Percentiles rank a stretch among this genome's conserved stretches.
phyloP scores from a whole-genome alignment of 225 moss, liverwort and hornwort genomes.

The Pseudisothecium myosuroides region DNA sequence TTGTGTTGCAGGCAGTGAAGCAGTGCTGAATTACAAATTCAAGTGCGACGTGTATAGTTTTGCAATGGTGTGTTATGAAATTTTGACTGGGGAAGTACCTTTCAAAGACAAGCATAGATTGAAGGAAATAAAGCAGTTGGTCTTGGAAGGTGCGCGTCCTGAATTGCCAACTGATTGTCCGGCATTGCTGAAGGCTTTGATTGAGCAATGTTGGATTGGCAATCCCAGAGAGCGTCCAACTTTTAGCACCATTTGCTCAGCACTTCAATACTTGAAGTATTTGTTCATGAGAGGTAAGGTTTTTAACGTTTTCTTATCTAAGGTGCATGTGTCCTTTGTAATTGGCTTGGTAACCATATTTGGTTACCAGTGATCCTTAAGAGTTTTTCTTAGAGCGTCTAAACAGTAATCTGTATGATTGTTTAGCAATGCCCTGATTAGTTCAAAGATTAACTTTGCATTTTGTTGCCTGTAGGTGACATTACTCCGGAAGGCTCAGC shows the following conservation, averaged over 20 bases:
- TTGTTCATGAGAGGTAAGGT: background rate
- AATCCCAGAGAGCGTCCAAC: background rate
- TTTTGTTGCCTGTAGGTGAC: too few relatives aligned
- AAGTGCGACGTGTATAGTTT: background rate
- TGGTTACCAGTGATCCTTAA: too few relatives aligned
- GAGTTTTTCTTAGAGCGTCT: background rate
- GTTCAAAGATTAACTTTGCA: too few relatives aligned
- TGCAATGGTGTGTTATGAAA: background rate
- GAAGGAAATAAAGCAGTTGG: background rate
- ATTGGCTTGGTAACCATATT: too few relatives aligned
- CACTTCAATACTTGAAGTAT: background rate
- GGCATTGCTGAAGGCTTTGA: background rate
- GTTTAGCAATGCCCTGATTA: too few relatives aligned
- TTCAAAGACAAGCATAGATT: rapidly evolving
- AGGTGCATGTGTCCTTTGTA: too few relatives aligned
- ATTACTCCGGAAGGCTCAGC: too few relatives aligned
- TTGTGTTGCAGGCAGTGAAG: background rate
- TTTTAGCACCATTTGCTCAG: background rate
- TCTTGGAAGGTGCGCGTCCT: background rate
- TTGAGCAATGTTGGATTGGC: background rate
- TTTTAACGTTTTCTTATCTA: too few relatives aligned
- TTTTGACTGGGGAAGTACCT: background rate
- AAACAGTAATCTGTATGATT: too few relatives aligned
- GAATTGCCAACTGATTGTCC: background rate
- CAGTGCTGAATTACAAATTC: background rate